Evolutionary conservation across 345 rosid genomes (phyloP), one percentile per base, ranked within the genome.

Genomic region (Brassica incana): DNA sequence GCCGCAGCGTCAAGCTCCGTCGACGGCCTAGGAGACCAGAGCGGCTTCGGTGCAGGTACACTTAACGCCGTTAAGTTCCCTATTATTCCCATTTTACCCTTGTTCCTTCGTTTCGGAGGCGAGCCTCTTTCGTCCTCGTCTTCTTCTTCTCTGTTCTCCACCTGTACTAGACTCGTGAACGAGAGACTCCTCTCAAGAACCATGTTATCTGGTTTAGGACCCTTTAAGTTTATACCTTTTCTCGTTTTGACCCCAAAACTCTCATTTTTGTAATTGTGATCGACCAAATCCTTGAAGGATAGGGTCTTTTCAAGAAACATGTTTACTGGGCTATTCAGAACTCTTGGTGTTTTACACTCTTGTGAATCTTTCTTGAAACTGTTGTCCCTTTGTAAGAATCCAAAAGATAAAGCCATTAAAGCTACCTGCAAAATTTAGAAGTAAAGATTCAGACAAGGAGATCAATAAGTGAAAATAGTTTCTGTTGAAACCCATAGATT

Each of bases 1-100:
- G 85, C 85, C 63, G 99, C 99, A 0, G 93, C 96, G 58, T 91
- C 89, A 36, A 89, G 93, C 81, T 91, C 97, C 71, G 85, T 83
- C 7, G 79, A 87, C 0, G 97, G 95, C 73, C 88, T 87, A 0
- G 97, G 97, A 18, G 97, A 89, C 75, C 85, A 89, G 50, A 81
- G 64, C 11, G 88, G 73, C 30, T 77, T 80, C 1, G 92, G 92
- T 56, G 63, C 77, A 1, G 94, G 97, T 25, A 88, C 76, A 66
- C 88, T 84, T 23, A 87, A 79, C 10, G 87, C 77, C 40, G 91
- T 71, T 71, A 76, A 67, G 67, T 9, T 66, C 67, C 78, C 70
- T 33, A 54, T 15, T 5, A 74, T 15, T 36, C 58, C 80, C 62
- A 75, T 74, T 54, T 75, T 75, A 0, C 83, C 84, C 27, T 27